These are phyloP conservation scores for Microcyclosporella mali DNA, from an alignment of 2,329 filamentous ascomycete species.

Conservation along the genomic window DNA sequence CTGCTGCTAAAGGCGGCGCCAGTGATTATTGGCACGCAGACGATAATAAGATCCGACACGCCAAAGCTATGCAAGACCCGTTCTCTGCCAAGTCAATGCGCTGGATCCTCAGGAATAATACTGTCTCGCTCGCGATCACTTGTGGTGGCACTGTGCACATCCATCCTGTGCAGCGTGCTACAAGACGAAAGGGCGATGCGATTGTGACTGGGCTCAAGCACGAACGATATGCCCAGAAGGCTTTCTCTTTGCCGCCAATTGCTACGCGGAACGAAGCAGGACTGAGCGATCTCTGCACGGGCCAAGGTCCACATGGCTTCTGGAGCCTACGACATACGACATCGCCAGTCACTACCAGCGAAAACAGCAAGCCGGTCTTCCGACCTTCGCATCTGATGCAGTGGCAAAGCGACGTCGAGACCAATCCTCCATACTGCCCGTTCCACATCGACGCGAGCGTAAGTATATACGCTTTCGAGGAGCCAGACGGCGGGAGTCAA, in stretches of 20 bases:
- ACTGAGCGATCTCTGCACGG: constrained; percentile 18
- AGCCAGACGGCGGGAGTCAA: constrained; percentile 16
- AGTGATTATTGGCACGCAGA: constrained; percentile 67
- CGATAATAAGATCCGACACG: constrained; percentile 65
- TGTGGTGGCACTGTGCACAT: constrained; percentile 61
- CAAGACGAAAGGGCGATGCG: constrained; percentile 36
- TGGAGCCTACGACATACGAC: constrained; percentile 34
- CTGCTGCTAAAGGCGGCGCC: constrained; percentile 62
- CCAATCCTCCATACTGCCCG: constrained; percentile 88
- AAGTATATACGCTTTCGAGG: constrained; percentile 61
- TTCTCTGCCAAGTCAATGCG: constrained; percentile 52
- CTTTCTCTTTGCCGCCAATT: constrained; percentile 22
- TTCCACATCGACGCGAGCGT: constrained; percentile 90
- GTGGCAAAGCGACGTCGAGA: constrained; percentile 51
- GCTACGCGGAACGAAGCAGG: constrained; percentile 10
- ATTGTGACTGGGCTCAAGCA: constrained; percentile 44
- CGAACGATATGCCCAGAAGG: constrained; percentile 23
- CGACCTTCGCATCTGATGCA: not conserved
- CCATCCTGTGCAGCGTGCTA: constrained; percentile 54
- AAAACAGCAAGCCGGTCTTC: constrained; percentile 1
- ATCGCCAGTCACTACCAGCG: constrained; percentile 3
- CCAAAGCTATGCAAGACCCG: constrained; percentile 45
- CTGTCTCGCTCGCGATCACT: constrained; percentile 58
- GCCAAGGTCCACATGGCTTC: constrained; percentile 31
- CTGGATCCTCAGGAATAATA: constrained; percentile 59